These are phyloP conservation scores for Eimeria tenella DNA, from an alignment of 169 alveolate genomes.

Conservation along the genomic window DNA sequence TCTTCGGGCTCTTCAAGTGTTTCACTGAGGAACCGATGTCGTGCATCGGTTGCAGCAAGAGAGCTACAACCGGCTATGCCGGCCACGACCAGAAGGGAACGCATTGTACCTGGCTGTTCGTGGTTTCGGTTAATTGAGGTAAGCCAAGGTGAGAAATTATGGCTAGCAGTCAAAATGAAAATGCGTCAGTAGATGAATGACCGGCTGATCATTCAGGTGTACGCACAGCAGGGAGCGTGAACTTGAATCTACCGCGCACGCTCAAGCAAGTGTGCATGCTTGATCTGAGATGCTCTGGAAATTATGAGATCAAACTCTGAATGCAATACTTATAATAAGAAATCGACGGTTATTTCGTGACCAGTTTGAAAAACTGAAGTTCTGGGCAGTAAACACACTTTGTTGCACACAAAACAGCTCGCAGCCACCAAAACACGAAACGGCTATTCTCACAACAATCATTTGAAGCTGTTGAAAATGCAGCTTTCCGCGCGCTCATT, in stretches of 20 bases:
- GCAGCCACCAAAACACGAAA: too few relatives aligned
- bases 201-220: slow-evolving; percentile 38
- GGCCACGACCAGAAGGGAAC: slow-evolving; percentile 73
- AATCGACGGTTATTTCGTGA: too few relatives aligned
- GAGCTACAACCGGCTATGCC: slow-evolving; percentile 68
- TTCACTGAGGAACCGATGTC: slow-evolving; percentile 69
- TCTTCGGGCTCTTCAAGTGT: slow-evolving; percentile 65
- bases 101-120: slow-evolving; percentile 70
- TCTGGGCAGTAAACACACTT: too few relatives aligned
- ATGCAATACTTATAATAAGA: too few relatives aligned
- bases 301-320: too few relatives aligned
- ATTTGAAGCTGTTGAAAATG: too few relatives aligned
- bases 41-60: slow-evolving; percentile 49
- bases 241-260: neutral
- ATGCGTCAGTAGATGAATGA: slow-evolving; percentile 14
- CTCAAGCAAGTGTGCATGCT: neutral
- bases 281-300: too few relatives aligned
- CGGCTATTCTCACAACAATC: too few relatives aligned
- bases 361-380: too few relatives aligned
- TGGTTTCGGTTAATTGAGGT: slow-evolving; percentile 44
- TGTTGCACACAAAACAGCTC: too few relatives aligned
- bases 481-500: too few relatives aligned
- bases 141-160: slow-evolving; percentile 72
- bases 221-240: slow-evolving; percentile 12
- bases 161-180: slow-evolving; percentile 68